Base-by-base conservation (phyloP, 305 asterid species). In the Vinca major region DNA sequence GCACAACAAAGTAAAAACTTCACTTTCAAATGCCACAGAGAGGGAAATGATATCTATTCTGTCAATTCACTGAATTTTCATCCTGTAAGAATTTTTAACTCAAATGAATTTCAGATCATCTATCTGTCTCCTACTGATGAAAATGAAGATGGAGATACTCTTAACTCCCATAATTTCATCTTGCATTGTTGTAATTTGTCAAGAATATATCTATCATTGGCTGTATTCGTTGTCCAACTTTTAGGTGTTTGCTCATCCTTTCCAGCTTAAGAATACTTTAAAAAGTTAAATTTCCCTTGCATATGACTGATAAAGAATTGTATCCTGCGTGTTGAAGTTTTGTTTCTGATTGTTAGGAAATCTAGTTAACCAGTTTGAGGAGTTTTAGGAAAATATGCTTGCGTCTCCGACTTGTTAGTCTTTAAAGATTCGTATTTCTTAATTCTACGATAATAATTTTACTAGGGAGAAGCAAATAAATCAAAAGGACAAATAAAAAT, bases 21-120 rank as follows among this genome's bases (percentile, higher is more conserved):
- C 77, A 90, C 98, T 73, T 90, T 92, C 87, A 90, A 92, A 83
- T 92, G 98, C 83, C 98, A 92, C 80, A 88, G 96, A 80, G 98
- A 88, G 70, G 85, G 85, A 79, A 83, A 80, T 37, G 95, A 92
- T 36, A 87, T 92, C 63, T 88, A 82, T 88, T 85, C 97, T 5
- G 98, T 92, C 84, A 90, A 90, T 81, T 88, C 98, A 3, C 75
- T 92, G 71, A 86, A 80, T 78, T 92, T 92, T 82, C 97, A 90
- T 60, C 98, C 97, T 49, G 97, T 92, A 87, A 88, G 97, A 68
- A 69, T 43, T 74, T 63, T 71, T 43, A 2, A 2, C 65, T 14
- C 5, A 61, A 58, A 39, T 16, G 36, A 71, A 20, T 57, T 39
- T 11, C 19, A 8, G 39, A 63, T 41, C 20, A 17, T 63, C 39